Conservation (phyloP, 2,329 filamentous ascomycete species). For the Fusarium sulawesiense region DNA sequence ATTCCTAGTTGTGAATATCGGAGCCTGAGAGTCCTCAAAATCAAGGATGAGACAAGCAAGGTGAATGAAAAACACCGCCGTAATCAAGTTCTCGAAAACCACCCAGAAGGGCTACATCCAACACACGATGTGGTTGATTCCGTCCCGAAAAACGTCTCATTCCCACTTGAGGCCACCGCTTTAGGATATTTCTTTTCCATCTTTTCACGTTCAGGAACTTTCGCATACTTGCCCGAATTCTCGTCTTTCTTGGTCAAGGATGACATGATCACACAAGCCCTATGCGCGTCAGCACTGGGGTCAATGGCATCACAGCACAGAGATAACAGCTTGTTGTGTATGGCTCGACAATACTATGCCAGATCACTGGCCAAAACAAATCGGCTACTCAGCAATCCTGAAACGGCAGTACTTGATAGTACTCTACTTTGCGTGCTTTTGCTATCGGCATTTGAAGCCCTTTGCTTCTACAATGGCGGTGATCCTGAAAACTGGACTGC, state of each 20-base stretch:
- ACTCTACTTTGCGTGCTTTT: neutral
- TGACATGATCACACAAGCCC: neutral
- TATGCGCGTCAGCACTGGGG: constrained; percentile 1
- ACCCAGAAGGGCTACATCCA: neutral
- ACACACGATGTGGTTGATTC: neutral
- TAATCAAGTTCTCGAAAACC: no score
- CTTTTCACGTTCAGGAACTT: neutral
- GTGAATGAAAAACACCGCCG: neutral
- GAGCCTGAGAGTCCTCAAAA: neutral
- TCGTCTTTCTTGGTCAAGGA: neutral
- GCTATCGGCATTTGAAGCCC: neutral
- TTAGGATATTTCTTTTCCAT: constrained; percentile 1
- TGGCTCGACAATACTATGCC: neutral
- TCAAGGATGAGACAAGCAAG: neutral
- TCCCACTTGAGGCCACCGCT: neutral
- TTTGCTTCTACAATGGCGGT: neutral
- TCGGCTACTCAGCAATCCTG: neutral
- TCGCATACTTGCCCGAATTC: neutral
- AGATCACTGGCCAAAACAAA: neutral
- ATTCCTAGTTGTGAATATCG: constrained; percentile 1
- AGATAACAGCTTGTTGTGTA: neutral
- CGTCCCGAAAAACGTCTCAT: neutral
- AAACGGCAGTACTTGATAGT: neutral
- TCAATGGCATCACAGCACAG: neutral
- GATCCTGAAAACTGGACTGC: neutral